Evolutionary conservation across 163 green algal genomes (phyloP).

Genomic region (Smithsoniella earleae): DNA sequence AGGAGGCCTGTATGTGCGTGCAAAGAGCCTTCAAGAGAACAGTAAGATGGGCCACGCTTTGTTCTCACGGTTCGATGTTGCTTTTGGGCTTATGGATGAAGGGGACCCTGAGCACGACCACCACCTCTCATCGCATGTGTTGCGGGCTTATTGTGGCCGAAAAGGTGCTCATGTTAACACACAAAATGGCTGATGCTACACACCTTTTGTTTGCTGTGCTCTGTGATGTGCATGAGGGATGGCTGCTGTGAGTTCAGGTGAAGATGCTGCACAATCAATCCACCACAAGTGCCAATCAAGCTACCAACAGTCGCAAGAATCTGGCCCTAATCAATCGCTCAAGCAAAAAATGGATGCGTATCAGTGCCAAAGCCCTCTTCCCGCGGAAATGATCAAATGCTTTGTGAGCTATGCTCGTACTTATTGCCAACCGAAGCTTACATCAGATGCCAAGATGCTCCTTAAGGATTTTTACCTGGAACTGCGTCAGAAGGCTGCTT

Average conservation of each 20-base stretch:
- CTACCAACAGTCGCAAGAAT: neutral
- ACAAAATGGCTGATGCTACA: too few species aligned
- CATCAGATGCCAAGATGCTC: conserved; percentile 52
- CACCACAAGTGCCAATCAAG: conserved; percentile 3
- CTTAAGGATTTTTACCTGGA: conserved; percentile 70
- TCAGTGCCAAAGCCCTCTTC: conserved; percentile 36
- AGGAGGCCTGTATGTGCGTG: conserved; percentile 28
- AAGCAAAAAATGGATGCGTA: neutral
- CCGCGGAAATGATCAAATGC: conserved; percentile 63
- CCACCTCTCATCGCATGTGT: conserved; percentile 68
- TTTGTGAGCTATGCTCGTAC: conserved; percentile 84
- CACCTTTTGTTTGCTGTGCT: too few species aligned
- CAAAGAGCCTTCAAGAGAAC: conserved; percentile 66
- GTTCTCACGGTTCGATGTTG: conserved; percentile 88
- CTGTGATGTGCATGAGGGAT: neutral
- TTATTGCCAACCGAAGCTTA: conserved; percentile 59
- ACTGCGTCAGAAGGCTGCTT: conserved; percentile 47
- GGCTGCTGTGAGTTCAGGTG: conserved; percentile 30
- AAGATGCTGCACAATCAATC: conserved; percentile 30
- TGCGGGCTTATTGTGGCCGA: conserved; percentile 57
- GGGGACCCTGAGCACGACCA: conserved; percentile 61
- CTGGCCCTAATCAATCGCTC: neutral
- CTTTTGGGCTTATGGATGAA: conserved; percentile 84
- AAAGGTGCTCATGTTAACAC: neutral
- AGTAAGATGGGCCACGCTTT: conserved; percentile 73